Evolutionary conservation across 805 yeast genomes (phyloP).

Genomic region (Teunomyces atbi): DNA sequence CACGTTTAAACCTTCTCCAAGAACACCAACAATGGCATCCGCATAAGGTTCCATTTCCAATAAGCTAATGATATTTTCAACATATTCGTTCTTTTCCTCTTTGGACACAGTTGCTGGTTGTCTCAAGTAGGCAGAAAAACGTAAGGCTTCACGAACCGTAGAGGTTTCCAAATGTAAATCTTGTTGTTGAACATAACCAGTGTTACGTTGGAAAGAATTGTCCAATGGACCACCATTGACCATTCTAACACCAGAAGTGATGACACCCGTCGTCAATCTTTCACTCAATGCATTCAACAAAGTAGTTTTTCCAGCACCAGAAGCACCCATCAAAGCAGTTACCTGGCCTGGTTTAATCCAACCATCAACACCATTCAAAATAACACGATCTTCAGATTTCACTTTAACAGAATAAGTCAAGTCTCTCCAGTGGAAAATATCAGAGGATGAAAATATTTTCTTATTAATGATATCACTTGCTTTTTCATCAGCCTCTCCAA

Average conservation of each 20-base stretch:
- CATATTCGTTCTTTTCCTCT: conserved; percentile 48
- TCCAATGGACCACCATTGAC: conserved; percentile 54
- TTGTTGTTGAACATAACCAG: conserved; percentile 62
- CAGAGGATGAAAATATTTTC: conserved; percentile 12
- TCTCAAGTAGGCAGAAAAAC: conserved; percentile 51
- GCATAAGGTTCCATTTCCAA: conserved; percentile 53
- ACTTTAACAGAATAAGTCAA: conserved; percentile 20
- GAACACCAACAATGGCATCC: conserved; percentile 49
- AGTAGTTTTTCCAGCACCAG: conserved; percentile 66
- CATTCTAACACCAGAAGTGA: conserved; percentile 53
- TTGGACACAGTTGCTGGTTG: conserved; percentile 41
- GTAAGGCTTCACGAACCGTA: conserved; percentile 53
- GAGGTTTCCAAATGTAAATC: conserved; percentile 52
- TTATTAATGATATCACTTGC: conserved; percentile 7
- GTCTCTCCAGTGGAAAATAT: conserved; percentile 21
- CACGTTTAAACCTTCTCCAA: conserved; percentile 52
- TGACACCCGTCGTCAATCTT: conserved; percentile 54
- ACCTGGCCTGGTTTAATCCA: conserved; percentile 49
- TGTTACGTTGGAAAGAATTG: conserved; percentile 50
- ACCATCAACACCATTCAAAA: conserved; percentile 32
- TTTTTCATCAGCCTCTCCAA: conserved; percentile 5
- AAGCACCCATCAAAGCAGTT: conserved; percentile 62
- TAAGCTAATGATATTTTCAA: conserved; percentile 48
- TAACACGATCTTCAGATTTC: conserved; percentile 19
- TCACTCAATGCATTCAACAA: conserved; percentile 52